phyloP scores from a whole-genome alignment of 2,329 filamentous ascomycete species.

The Clonostachys chloroleuca region DNA sequence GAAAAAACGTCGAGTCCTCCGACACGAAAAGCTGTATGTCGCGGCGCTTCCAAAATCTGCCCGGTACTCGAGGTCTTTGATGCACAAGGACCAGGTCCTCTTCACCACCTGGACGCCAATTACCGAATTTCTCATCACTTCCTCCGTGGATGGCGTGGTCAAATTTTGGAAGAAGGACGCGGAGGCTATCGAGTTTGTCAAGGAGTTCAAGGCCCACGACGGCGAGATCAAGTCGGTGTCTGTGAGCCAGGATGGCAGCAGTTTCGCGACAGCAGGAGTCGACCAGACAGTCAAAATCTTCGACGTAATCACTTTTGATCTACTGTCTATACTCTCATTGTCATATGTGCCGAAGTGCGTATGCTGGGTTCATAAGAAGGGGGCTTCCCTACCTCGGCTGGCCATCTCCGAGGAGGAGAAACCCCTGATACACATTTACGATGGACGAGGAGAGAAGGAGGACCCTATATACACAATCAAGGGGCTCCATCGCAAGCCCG shows the following conservation, averaged over 20 bases:
- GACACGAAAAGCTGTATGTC: constrained; percentile 93
- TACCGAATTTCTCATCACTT: constrained; percentile 94
- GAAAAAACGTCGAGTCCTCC: constrained; percentile 87
- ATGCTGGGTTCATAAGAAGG: constrained; percentile 88
- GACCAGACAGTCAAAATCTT: constrained; percentile 81
- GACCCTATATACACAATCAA: constrained; percentile 73
- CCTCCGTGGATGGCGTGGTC: constrained; percentile 89
- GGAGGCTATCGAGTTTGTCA: constrained; percentile 92
- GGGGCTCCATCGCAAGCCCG: constrained; percentile 74
- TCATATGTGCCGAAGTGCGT: constrained; percentile 72
- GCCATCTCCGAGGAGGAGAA: constrained; percentile 76
- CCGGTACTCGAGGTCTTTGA: constrained; percentile 91
- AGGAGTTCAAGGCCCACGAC: constrained; percentile 89
- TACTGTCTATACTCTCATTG: constrained; percentile 77
- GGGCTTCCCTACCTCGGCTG: constrained; percentile 81
- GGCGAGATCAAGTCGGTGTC: constrained; percentile 82
- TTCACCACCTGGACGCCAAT: constrained; percentile 85
- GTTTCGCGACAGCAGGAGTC: constrained; percentile 82
- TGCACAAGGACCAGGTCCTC: constrained; percentile 94
- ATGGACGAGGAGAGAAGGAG: constrained; percentile 79
- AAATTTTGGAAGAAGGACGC: constrained; percentile 99
- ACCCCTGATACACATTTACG: constrained; percentile 75
- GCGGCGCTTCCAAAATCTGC: constrained; percentile 77
- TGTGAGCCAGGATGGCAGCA: constrained; percentile 84
- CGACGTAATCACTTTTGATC: constrained; percentile 80